These are phyloP conservation scores for Aphanomyces cochlioides DNA, from an alignment of 352 stramenopile species.

Conservation along the genomic window DNA sequence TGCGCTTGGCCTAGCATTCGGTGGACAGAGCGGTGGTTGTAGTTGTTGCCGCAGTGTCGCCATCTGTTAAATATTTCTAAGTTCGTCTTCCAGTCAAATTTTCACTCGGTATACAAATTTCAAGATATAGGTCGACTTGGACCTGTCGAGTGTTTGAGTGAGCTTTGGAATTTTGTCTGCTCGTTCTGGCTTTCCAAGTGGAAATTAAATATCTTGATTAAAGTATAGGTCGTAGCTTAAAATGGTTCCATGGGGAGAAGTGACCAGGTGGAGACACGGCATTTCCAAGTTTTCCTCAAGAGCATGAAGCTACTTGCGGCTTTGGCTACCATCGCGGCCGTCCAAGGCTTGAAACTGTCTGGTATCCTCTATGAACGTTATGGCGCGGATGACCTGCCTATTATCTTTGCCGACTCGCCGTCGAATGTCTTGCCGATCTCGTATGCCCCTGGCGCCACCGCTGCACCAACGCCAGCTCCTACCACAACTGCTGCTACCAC, in stretches of 20 bases:
- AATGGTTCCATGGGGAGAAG: neutral
- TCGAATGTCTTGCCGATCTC: neutral
- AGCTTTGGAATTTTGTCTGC: neutral
- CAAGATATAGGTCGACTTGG: too few species aligned
- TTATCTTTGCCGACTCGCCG: neutral
- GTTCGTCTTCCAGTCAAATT: too few species aligned
- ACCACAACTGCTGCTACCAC: neutral
- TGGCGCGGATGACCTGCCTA: neutral
- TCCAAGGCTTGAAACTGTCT: neutral
- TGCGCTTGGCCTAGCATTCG: too few species aligned
- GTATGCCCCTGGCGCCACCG: slow-evolving; percentile 2
- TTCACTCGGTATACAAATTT: too few species aligned
- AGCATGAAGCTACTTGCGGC: slow-evolving; percentile 12
- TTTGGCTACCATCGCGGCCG: neutral
- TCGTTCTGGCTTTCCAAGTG: neutral
- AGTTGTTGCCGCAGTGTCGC: too few species aligned
- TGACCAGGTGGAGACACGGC: neutral
- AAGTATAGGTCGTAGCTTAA: neutral
- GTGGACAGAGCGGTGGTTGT: too few species aligned
- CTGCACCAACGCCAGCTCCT: slow-evolving; percentile 7
- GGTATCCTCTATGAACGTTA: slow-evolving; percentile 4
- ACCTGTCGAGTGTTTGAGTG: neutral
- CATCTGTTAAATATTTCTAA: too few species aligned
- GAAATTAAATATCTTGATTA: slow-evolving; percentile 8
- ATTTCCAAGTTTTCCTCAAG: slow-evolving; percentile 1